Evolutionary conservation across 2,329 filamentous ascomycete species (phyloP).

Genomic region (Penicillium sp.): DNA sequence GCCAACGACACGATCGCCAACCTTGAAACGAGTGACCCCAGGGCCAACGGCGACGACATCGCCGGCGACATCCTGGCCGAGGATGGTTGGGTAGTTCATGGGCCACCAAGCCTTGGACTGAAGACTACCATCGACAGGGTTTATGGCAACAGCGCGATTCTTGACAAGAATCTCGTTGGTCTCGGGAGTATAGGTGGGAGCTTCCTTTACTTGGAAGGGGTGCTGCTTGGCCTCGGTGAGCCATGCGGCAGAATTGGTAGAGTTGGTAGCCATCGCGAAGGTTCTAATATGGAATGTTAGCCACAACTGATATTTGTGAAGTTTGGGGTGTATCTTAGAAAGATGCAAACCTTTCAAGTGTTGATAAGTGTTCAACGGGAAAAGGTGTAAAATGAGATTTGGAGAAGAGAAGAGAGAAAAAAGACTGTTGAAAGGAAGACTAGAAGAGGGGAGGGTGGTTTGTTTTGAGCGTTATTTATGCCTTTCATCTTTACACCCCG

Average conservation of each 20-base stretch:
- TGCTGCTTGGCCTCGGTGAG: neutral
- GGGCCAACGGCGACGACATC: constrained; percentile 25
- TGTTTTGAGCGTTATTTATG: neutral
- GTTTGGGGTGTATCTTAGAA: neutral
- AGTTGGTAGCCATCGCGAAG: neutral
- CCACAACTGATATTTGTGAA: neutral
- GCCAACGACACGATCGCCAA: constrained; percentile 15
- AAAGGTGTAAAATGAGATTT: neutral
- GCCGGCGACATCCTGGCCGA: constrained; percentile 50
- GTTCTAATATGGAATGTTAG: neutral
- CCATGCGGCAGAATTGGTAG: neutral
- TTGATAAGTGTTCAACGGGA: neutral
- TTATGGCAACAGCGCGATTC: constrained; percentile 22
- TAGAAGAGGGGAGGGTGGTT: neutral
- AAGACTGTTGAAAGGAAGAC: neutral
- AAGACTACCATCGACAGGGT: constrained; percentile 19
- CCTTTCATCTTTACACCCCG: neutral
- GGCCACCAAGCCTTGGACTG: constrained; percentile 10
- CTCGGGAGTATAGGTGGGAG: neutral
- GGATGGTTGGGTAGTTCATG: constrained; percentile 30
- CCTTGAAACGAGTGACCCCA: constrained; percentile 13
- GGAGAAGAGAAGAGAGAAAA: neutral
- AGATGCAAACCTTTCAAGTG: neutral
- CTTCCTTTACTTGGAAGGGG: neutral
- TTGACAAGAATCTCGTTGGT: constrained; percentile 31